phyloP scores from a whole-genome alignment of 805 yeast genomes.

The Metschnikowia proteae region DNA sequence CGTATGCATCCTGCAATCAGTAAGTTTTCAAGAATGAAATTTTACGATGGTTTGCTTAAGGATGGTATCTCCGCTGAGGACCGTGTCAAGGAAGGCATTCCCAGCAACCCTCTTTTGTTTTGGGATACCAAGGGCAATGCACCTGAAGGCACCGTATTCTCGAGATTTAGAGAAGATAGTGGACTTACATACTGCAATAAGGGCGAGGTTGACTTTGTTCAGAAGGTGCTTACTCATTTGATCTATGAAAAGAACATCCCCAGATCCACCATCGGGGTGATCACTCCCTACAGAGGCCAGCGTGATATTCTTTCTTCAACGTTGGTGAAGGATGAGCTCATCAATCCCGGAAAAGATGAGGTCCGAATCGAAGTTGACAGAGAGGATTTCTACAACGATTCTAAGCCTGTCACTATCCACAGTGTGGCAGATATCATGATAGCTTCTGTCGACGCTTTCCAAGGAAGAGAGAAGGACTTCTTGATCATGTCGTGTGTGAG shows the following conservation, averaged over 20 bases:
- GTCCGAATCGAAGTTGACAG: slow-evolving; percentile 55
- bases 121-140: slow-evolving; percentile 54
- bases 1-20: slow-evolving; percentile 65
- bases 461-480: slow-evolving; percentile 55
- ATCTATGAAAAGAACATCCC: slow-evolving; percentile 52
- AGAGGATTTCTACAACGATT: slow-evolving; percentile 50
- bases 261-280: slow-evolving; percentile 50
- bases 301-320: slow-evolving; percentile 55
- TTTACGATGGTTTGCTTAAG: slow-evolving; percentile 46
- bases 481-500: slow-evolving; percentile 51
- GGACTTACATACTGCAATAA: slow-evolving; percentile 59
- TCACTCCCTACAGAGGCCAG: slow-evolving; percentile 77
- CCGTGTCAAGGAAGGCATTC: slow-evolving; percentile 44
- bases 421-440: slow-evolving; percentile 43
- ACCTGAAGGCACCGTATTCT: slow-evolving; percentile 47
- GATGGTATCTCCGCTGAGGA: slow-evolving; percentile 59
- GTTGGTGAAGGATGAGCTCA: slow-evolving; percentile 46
- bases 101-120: slow-evolving; percentile 51
- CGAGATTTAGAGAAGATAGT: slow-evolving; percentile 42
- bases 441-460: slow-evolving; percentile 52
- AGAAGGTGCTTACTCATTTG: slow-evolving; percentile 46
- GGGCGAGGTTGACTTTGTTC: slow-evolving; percentile 49
- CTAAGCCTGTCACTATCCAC: slow-evolving; percentile 48
- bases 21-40: slow-evolving; percentile 52
- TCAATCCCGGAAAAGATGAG: slow-evolving; percentile 51